Base-by-base conservation (phyloP, 2,329 filamentous ascomycete genomes). In the Venturia carpophila region DNA sequence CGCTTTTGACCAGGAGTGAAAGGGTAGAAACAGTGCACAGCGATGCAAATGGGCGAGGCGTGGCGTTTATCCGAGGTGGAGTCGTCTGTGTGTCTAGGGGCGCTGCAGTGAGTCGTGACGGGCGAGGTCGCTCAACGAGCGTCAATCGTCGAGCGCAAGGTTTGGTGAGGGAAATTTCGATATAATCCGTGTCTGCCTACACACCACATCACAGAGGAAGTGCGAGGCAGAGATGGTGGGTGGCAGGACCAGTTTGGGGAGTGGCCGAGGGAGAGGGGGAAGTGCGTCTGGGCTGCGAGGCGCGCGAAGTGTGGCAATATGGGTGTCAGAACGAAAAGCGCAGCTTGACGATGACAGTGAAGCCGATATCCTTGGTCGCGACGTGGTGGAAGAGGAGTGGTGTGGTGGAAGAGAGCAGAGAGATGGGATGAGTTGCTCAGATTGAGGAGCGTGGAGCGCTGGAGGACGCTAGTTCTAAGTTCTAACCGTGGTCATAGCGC, bases 311-410 rank as follows among this genome's bases (percentile, higher is more conserved):
- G 37, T 24, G 60, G 5, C 60, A 45, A 61, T 61, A 61, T 61
- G 60, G 60, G 11, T 61, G 42, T 61, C 60, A 27, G 42, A 61
- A 61, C 60, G 60, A 61, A 43, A 11, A 58, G 52, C 52, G 19
- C 52, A 15, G 52, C 30, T 58, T 37, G 52, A 34, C 15, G 52
- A 37, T 19, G 27, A 21, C 30, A 21, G 15, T 37, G 52, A 34
- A 58, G 27, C 5, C 1, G 30, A 5, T 34, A 34, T 58, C 27
- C 15, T 37, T 27, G 27, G 27, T 37, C 52, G 52, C 52, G 52
- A 58, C 52, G 52, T 58, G 52, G 52, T 58, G 27, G 52, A 27
- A 58, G 52, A 19, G 52, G 30, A 24, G 27, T 37, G 13, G 52
- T 58, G 52, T 30, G 15, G 30, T 27, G 21, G 27, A 24, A 37